These are phyloP conservation scores for Sambucus nigra DNA, from an alignment of 129 eudicot genomes.

Conservation along the genomic window DNA sequence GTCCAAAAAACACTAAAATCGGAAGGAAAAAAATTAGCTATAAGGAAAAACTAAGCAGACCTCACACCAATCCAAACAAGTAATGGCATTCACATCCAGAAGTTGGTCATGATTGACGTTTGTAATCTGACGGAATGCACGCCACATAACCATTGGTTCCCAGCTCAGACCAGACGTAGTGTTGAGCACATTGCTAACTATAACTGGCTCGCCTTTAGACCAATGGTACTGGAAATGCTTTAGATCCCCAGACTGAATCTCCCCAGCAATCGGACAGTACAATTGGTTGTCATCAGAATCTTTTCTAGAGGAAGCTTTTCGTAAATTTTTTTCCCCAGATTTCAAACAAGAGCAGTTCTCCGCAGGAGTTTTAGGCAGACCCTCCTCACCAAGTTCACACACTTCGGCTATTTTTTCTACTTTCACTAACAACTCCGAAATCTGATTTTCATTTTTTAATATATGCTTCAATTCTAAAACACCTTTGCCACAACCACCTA, in stretches of 20 bases:
- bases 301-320: slow-evolving; percentile 54
- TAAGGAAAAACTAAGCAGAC: slow-evolving; percentile 30
- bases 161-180: slow-evolving; percentile 75
- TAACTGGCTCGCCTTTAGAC: slow-evolving; percentile 72
- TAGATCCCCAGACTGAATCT: slow-evolving; percentile 38
- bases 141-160: slow-evolving; percentile 99
- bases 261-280: slow-evolving; percentile 55
- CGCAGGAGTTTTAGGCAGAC: slow-evolving; percentile 2
- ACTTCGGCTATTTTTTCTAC: slow-evolving; percentile 7
- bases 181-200: slow-evolving; percentile 65
- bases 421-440: slow-evolving; percentile 4
- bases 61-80: slow-evolving; percentile 85
- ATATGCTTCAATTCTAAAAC: slow-evolving; percentile 7
- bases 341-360: slow-evolving; percentile 9
- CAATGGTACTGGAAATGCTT: slow-evolving; percentile 84
- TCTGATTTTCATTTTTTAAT: not conserved
- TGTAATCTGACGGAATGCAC: slow-evolving; percentile 63
- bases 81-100: slow-evolving; percentile 50
- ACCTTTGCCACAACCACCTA: slow-evolving; percentile 17
- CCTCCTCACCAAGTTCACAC: not conserved
- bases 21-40: too few relatives aligned
- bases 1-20: not conserved
- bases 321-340: slow-evolving; percentile 9
- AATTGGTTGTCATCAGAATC: slow-evolving; percentile 42
- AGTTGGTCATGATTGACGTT: slow-evolving; percentile 24